These are phyloP conservation scores for Linaria vulgaris DNA, from an alignment of 257 asterid genomes.

Conservation along the genomic window DNA sequence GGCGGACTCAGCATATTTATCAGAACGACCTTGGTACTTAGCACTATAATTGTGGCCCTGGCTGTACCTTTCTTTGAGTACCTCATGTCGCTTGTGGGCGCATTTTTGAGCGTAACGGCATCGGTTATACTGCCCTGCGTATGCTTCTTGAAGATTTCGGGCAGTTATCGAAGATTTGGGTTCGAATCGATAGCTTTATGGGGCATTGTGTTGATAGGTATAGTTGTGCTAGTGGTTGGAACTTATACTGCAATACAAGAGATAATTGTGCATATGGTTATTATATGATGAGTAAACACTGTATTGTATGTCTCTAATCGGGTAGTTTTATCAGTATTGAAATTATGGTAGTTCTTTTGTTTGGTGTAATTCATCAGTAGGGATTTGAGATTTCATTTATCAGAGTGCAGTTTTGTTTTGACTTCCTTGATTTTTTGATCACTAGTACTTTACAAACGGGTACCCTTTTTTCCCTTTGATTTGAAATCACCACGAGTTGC, in stretches of 20 bases:
- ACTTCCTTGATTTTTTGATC: too few species aligned
- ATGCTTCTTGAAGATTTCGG: slow-evolving; percentile 76
- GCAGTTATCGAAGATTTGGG: slow-evolving; percentile 39
- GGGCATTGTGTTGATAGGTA: slow-evolving; percentile 50
- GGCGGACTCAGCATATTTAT: slow-evolving; percentile 39
- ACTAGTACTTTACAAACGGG: too few species aligned
- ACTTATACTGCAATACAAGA: slow-evolving; percentile 51
- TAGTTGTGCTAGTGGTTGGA: slow-evolving; percentile 50
- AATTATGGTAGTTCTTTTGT: background rate
- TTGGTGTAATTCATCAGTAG: background rate
- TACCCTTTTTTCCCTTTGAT: too few species aligned
- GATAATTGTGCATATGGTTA: slow-evolving; percentile 33
- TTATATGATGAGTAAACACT: slow-evolving; percentile 5
- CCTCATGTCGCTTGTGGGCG: slow-evolving; percentile 75
- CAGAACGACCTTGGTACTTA: slow-evolving; percentile 50
- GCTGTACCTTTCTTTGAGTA: slow-evolving; percentile 66
- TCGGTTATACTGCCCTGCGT: slow-evolving; percentile 72
- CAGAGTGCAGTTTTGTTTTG: too few species aligned
- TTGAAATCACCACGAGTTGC: too few species aligned
- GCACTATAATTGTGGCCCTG: slow-evolving; percentile 66
- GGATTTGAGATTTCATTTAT: too few species aligned
- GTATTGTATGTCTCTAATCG: background rate
- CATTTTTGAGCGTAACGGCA: slow-evolving; percentile 59
- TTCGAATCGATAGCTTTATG: slow-evolving; percentile 33
- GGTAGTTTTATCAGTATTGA: background rate